phyloP scores from a whole-genome alignment of 495 filamentous ascomycete species.

The Penicillium roqueforti region DNA sequence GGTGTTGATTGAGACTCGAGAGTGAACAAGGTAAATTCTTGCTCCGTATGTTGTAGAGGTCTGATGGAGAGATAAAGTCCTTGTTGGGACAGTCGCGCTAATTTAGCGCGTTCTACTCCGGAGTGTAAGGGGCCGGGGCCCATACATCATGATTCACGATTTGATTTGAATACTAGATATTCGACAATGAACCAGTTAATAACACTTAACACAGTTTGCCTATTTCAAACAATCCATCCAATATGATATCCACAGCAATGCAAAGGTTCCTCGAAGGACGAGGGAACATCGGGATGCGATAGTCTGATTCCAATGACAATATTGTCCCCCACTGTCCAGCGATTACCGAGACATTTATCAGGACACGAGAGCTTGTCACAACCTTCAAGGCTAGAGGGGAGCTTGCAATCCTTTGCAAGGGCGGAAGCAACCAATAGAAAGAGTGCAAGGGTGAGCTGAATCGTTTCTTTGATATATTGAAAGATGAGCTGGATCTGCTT shows the following conservation, averaged over 20 bases:
- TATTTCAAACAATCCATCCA: not conserved
- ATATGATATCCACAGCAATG: not conserved
- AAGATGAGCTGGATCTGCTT: not conserved
- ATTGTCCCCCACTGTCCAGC: slow-evolving; percentile 12
- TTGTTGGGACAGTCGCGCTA: not conserved
- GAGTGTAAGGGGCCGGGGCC: too few relatives aligned
- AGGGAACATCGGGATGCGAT: slow-evolving; percentile 7
- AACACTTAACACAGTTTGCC: not conserved
- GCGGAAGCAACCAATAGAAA: not conserved
- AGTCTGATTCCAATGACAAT: slow-evolving; percentile 14
- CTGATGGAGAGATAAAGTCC: not conserved
- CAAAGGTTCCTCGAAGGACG: not conserved
- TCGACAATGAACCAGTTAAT: not conserved
- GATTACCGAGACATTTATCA: slow-evolving; percentile 1
- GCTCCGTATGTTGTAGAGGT: not conserved
- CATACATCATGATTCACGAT: too few relatives aligned
- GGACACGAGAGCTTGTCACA: slow-evolving; percentile 17
- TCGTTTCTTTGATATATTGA: not conserved
- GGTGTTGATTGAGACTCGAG: not conserved
- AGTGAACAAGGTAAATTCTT: not conserved
- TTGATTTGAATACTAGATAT: not conserved
- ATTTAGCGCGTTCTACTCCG: not conserved
- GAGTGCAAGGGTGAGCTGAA: not conserved
- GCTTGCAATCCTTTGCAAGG: not conserved
- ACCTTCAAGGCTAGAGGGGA: slow-evolving; percentile 9